A percentile compares a stretch with the other conserved stretches of the same genome.
Conservation (phyloP, 257 asterid genomes). For the Eucommia ulmoides region DNA sequence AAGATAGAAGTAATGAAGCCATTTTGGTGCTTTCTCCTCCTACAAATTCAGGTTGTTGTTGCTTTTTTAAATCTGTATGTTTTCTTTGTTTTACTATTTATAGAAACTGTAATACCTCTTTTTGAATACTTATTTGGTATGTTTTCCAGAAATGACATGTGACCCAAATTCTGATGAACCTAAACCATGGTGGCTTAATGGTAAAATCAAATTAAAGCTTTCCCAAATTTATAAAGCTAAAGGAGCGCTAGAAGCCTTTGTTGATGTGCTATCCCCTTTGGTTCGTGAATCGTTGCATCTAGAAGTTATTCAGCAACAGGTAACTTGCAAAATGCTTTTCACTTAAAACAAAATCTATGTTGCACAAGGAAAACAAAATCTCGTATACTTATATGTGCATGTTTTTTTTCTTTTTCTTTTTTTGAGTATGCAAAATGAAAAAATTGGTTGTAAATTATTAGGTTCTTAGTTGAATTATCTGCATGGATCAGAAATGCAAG, state of each 20-base stretch:
- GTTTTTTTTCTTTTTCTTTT: no score
- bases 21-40: conserved; percentile 80
- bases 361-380: no score
- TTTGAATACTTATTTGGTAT: conserved; percentile 2
- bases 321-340: no score
- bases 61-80: conserved; percentile 8
- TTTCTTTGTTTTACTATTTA: conserved; percentile 8
- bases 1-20: conserved; percentile 70
- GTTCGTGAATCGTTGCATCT: conserved; percentile 56
- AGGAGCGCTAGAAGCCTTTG: conserved; percentile 54
- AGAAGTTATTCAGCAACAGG: conserved; percentile 50
- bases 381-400: no score
- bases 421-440: no score
- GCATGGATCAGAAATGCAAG: no score
- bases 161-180: conserved; percentile 16
- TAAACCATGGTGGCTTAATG: conserved; percentile 65
- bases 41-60: conserved; percentile 29
- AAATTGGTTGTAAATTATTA: no score
- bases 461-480: no score
- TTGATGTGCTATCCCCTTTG: conserved; percentile 52
- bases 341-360: no score
- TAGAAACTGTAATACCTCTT: conserved; percentile 4
- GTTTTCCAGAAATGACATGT: conserved; percentile 25
- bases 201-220: conserved; percentile 71
- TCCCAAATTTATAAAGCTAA: conserved; percentile 58